Evolutionary conservation across 2,329 filamentous ascomycete genomes (phyloP).

Genomic region (Fusarium cyanostomum): DNA sequence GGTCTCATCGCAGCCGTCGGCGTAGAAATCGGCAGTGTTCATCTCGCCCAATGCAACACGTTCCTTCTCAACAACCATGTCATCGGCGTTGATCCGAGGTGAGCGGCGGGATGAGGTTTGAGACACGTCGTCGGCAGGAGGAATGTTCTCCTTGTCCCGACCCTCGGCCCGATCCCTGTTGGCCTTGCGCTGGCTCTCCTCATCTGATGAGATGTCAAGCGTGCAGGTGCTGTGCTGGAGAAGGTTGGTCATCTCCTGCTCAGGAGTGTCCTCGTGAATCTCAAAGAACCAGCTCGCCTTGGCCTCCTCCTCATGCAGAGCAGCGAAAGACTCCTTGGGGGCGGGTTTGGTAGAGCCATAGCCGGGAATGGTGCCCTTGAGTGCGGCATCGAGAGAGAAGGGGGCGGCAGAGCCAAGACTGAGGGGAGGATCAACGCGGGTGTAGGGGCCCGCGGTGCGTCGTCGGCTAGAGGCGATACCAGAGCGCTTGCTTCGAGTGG

Average conservation of each 20-base stretch:
- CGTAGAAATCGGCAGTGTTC: conserved; percentile 73
- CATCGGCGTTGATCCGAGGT: conserved; percentile 51
- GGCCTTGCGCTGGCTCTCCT: conserved; percentile 71
- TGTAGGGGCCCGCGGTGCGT: conserved; percentile 68
- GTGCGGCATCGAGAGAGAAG: conserved; percentile 86
- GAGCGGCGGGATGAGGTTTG: conserved; percentile 59
- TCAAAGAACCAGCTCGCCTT: conserved; percentile 87
- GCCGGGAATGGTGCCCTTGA: conserved; percentile 77
- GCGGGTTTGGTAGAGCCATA: conserved; percentile 58
- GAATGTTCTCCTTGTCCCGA: conserved; percentile 92
- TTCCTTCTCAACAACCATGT: conserved; percentile 70
- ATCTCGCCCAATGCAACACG: conserved; percentile 74
- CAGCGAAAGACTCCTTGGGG: conserved; percentile 36
- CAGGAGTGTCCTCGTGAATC: conserved; percentile 90
- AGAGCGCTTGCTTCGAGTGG: conserved; percentile 74
- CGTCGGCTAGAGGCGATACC: conserved; percentile 75
- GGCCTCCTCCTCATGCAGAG: conserved; percentile 57
- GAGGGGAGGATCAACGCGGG: conserved; percentile 78
- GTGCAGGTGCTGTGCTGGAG: conserved; percentile 90
- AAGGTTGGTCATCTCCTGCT: conserved; percentile 90
- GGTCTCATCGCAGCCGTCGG: conserved; percentile 70
- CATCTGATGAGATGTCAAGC: conserved; percentile 90
- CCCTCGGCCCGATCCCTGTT: conserved; percentile 64
- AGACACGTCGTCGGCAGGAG: conserved; percentile 73
- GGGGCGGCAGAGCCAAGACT: conserved; percentile 65